Base-by-base conservation (phyloP, 1,139 yeast species). In the Saccharomyces uvarum region DNA sequence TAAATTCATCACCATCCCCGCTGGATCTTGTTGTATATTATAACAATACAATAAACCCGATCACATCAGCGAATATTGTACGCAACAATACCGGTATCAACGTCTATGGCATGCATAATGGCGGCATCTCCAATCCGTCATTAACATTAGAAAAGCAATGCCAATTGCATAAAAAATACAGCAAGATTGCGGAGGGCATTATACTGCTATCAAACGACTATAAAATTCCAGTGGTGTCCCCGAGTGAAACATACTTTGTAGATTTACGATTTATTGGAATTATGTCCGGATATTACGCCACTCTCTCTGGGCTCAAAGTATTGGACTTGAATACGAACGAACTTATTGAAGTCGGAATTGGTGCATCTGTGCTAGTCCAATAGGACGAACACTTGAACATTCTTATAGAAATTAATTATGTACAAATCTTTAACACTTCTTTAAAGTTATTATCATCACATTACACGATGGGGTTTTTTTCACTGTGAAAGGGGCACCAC, bases 151-250 rank as follows among this genome's bases (percentile, higher is more conserved):
- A 61, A 26, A 63, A 54, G 48, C 65, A 63, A 38, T 58, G 53
- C 41, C 64, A 61, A 51, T 33, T 59, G 42, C 59, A 59, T 50
- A 62, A 59, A 49, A 56, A 60, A 16, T 59, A 56, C 51, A 54
- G 56, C 24, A 60, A 63, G 54, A 58, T 56, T 2, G 54, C 63
- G n/a, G 66, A 66, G 49, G 70, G 71, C 2, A 59, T 70, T 2
- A 64, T 70, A 2, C 54, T 70, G 13, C 56, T 69, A 3, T 63
- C 71, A 2, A 69, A 69, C 51, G 73, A 70, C 50, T 66, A 61
- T 54, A 68, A 66, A 51, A 55, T 69, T 4, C 70, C 71, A 2
- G 53, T 64, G 2, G 60, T 69, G 9, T 60, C 57, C 7, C 65
- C 69, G 7, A 61, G 61, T 26, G 68, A 66, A 33, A 64, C 71